A percentile compares a stretch with the other conserved stretches of the same genome.
Conservation (phyloP, 768 basidiomycete species). For the Boletus rubroflammeus region DNA sequence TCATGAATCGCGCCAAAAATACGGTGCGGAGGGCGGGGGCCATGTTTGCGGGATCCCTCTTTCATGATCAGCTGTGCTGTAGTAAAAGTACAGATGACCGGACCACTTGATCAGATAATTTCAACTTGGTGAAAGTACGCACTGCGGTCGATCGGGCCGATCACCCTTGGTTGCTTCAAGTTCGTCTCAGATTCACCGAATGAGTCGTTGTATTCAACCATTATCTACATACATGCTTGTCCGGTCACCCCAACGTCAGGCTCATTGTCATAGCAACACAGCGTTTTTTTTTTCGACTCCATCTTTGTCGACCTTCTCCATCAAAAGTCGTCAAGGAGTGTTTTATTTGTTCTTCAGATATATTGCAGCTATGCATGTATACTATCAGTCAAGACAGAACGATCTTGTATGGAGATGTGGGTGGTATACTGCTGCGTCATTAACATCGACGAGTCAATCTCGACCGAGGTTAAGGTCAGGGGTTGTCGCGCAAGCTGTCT, state of each 20-base stretch:
- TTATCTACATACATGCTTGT: too few species aligned
- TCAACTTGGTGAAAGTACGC: not conserved
- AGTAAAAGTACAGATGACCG: not conserved
- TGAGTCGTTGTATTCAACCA: too few species aligned
- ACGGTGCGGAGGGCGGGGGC: not conserved
- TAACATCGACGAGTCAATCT: not conserved
- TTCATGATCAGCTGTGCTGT: not conserved
- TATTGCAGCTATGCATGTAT: not conserved
- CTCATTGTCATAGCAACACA: too few species aligned
- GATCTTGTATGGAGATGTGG: not conserved
- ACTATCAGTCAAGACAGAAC: not conserved
- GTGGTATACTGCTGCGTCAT: not conserved
- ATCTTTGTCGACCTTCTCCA: not conserved
- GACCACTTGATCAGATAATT: not conserved
- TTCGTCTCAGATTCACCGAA: too few species aligned
- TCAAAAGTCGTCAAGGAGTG: not conserved
- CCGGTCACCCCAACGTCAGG: too few species aligned
- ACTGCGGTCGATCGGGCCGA: not conserved
- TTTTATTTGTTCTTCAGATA: not conserved
- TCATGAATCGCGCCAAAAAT: not conserved
- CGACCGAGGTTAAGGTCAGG: not conserved
- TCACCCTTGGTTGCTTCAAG: not conserved
- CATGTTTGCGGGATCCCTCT: not conserved
- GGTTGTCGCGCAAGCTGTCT: not conserved
- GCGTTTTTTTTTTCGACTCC: not conserved